Evolutionary conservation across 257 asterid species (phyloP).

Genomic region (Rauvolfia tetraphylla): DNA sequence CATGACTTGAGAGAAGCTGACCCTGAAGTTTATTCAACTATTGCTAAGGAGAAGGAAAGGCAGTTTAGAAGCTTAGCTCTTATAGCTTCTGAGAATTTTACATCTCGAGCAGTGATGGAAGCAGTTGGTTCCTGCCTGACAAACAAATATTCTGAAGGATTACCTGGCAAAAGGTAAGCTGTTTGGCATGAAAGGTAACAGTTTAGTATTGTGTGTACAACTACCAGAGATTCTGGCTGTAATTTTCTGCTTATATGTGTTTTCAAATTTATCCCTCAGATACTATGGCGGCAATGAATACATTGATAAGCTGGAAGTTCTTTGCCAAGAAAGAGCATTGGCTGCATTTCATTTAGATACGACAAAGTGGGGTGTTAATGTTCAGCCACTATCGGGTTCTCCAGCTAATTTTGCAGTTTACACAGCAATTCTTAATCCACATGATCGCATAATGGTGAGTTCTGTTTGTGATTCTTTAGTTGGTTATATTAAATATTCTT

Average conservation of each 20-base stretch:
- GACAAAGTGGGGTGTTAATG: constrained; percentile 85
- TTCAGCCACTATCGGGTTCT: constrained; percentile 92
- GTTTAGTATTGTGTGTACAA: neutral
- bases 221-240: neutral
- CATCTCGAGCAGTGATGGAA: constrained; percentile 98
- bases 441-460: constrained; percentile 86
- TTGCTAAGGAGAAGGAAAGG: constrained; percentile 79
- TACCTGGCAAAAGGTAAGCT: constrained; percentile 85
- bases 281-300: constrained; percentile 90
- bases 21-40: constrained; percentile 66
- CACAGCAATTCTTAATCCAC: constrained; percentile 86
- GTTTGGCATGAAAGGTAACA: neutral
- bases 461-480: neutral
- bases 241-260: neutral
- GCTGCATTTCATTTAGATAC: constrained; percentile 81
- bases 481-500: neutral
- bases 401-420: constrained; percentile 96
- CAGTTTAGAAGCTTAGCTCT: constrained; percentile 89
- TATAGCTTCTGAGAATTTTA: constrained; percentile 95
- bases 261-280: constrained; percentile 27
- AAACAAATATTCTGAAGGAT: constrained; percentile 91
- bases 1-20: constrained; percentile 60
- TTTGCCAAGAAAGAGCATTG: constrained; percentile 91
- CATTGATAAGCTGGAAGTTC: constrained; percentile 87
- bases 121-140: constrained; percentile 99